Percentiles rank a stretch among this genome's conserved stretches.
Evolutionary conservation across 331 rosid genomes (phyloP).

Genomic region (Prunus yedoensis): DNA sequence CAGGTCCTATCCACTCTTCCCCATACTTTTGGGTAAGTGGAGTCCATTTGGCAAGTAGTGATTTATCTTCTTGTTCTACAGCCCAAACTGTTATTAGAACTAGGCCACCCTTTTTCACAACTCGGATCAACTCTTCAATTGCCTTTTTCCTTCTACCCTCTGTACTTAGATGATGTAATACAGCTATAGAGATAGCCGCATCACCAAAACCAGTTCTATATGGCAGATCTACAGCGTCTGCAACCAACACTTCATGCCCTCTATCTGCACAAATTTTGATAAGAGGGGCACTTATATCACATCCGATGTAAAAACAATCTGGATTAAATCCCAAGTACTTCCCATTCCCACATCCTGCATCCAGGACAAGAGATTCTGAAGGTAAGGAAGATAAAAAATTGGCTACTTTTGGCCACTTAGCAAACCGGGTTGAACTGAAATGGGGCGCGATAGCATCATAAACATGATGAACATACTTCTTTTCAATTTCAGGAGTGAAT

Average conservation of each 20-base stretch:
- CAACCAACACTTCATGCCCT: slow-evolving; percentile 82
- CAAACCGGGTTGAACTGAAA: slow-evolving; percentile 81
- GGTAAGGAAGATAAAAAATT: slow-evolving; percentile 66
- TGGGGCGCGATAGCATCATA: slow-evolving; percentile 97
- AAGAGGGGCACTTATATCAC: slow-evolving; percentile 80
- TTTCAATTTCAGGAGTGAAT: slow-evolving; percentile 84
- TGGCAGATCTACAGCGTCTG: slow-evolving; percentile 86
- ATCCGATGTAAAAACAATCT: slow-evolving; percentile 71
- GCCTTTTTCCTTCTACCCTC: slow-evolving; percentile 79
- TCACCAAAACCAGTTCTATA: slow-evolving; percentile 81
- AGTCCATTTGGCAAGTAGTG: slow-evolving; percentile 75
- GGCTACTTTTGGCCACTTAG: slow-evolving; percentile 97
- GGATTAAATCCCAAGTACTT: slow-evolving; percentile 69
- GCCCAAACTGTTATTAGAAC: slow-evolving; percentile 97
- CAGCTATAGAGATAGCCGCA: slow-evolving; percentile 90
- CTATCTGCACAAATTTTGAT: slow-evolving; percentile 76
- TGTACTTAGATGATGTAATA: slow-evolving; percentile 90
- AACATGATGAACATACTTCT: slow-evolving; percentile 79
- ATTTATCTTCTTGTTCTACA: slow-evolving; percentile 83
- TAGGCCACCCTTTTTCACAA: slow-evolving; percentile 84
- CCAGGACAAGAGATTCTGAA: slow-evolving; percentile 74
- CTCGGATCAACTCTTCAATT: slow-evolving; percentile 76
- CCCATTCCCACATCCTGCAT: slow-evolving; percentile 97
- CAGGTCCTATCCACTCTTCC: slow-evolving; percentile 90
- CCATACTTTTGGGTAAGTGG: slow-evolving; percentile 68